A percentile compares a stretch with the other conserved stretches of the same genome.
Evolutionary conservation across 495 filamentous ascomycete genomes (phyloP).

Genomic region (Bathelium albidoporum): DNA sequence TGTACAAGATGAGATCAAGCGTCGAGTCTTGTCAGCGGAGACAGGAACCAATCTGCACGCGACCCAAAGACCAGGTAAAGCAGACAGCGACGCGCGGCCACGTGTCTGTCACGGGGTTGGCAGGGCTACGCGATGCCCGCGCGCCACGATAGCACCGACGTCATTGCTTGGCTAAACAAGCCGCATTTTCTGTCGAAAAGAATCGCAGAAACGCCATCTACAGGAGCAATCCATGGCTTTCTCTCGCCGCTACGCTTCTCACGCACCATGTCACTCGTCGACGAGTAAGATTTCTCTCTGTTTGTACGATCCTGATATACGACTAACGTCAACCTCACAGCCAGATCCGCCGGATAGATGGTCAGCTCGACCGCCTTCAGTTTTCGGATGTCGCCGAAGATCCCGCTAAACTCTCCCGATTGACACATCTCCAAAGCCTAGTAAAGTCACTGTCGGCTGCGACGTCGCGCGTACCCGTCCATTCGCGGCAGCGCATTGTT

Average conservation of each 20-base stretch:
- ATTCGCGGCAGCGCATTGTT: constrained; percentile 41
- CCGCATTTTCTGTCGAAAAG: background rate
- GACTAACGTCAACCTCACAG: constrained; percentile 35
- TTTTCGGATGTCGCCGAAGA: constrained; percentile 27
- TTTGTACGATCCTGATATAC: constrained; percentile 6
- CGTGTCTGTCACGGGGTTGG: too few species aligned
- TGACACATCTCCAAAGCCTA: constrained; percentile 45
- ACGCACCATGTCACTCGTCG: constrained; percentile 52
- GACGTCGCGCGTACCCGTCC: constrained; percentile 43
- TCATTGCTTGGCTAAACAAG: constrained; percentile 8
- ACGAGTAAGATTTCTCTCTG: constrained; percentile 44
- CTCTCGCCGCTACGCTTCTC: background rate
- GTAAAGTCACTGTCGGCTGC: constrained; percentile 59
- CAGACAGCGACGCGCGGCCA: too few species aligned
- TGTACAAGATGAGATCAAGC: too few species aligned
- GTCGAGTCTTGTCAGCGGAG: too few species aligned
- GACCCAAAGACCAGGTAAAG: too few species aligned
- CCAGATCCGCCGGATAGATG: constrained; percentile 68
- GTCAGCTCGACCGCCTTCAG: constrained; percentile 67
- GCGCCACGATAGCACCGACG: constrained; percentile 1
- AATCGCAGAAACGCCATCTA: too few species aligned
- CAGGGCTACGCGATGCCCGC: background rate
- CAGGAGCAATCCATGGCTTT: background rate
- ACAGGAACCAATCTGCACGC: too few species aligned
- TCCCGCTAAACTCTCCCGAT: constrained; percentile 7